Evolutionary conservation across 2,329 filamentous ascomycete species (phyloP).

Genomic region (Laburnicola sp.): DNA sequence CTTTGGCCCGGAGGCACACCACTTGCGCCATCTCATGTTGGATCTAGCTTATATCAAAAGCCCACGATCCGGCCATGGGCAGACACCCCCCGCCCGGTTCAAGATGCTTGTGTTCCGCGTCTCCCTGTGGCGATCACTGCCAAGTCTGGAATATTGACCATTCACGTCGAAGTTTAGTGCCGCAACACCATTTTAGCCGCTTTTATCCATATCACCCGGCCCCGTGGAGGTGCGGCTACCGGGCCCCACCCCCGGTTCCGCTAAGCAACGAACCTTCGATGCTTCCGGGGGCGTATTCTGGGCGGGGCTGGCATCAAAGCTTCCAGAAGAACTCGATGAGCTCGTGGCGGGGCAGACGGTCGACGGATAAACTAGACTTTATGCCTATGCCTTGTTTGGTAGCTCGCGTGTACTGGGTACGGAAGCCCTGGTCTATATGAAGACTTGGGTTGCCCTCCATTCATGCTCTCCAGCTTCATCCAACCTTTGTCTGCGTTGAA

Average conservation of each 20-base stretch:
- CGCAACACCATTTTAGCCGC: conserved; percentile 18
- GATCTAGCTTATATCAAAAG: conserved; percentile 15
- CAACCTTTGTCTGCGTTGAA: conserved; percentile 15
- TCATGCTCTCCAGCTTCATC: conserved; percentile 11
- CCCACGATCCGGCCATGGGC: conserved; percentile 10
- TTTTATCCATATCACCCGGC: conserved; percentile 20
- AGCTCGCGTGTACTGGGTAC: conserved; percentile 11
- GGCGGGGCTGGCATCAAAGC: conserved; percentile 10
- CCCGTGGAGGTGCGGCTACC: conserved; percentile 11
- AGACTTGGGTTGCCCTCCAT: conserved; percentile 7
- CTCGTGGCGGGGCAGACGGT: conserved; percentile 16
- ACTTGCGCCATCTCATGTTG: conserved; percentile 12
- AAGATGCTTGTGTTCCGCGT: conserved; percentile 8
- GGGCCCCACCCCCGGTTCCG: conserved; percentile 9
- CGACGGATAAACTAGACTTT: conserved; percentile 22
- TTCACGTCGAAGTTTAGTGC: conserved; percentile 4
- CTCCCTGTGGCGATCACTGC: conserved; percentile 20
- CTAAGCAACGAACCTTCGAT: conserved; percentile 14
- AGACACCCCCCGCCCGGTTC: conserved; percentile 14
- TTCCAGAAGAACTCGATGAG: conserved; percentile 20
- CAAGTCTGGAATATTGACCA: conserved; percentile 13
- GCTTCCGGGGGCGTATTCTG: conserved; percentile 10
- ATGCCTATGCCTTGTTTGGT: conserved; percentile 1
- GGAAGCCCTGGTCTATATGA: conserved; percentile 14
- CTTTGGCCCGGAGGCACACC: conserved; percentile 20